Conservation (phyloP, 2,329 filamentous ascomycete genomes). For the Bertia moriformis region DNA sequence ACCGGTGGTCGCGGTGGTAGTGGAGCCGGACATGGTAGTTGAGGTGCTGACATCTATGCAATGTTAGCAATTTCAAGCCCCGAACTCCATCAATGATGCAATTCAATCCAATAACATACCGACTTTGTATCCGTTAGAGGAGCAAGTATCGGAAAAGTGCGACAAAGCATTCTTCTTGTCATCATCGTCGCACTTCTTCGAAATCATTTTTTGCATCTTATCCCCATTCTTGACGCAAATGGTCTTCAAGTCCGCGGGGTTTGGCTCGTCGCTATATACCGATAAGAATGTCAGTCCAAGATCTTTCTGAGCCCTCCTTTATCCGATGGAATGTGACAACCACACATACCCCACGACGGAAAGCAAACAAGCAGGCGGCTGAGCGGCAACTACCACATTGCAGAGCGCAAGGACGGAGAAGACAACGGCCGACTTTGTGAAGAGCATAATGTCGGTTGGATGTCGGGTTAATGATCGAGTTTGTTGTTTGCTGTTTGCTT, state of each 20-base stretch:
- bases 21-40: slow-evolving; percentile 1
- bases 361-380: neutral
- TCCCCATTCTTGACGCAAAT: neutral
- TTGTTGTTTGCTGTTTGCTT: no score
- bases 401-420: neutral
- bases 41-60: slow-evolving; percentile 3
- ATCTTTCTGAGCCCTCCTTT: neutral
- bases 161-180: neutral
- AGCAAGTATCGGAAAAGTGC: neutral
- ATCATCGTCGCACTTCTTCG: neutral
- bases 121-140: neutral
- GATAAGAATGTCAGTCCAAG: neutral
- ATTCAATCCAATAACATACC: neutral
- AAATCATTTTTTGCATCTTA: neutral
- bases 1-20: slow-evolving; percentile 5
- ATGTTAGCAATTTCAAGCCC: no score
- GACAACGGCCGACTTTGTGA: neutral
- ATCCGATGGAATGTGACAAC: neutral
- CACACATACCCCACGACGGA: neutral
- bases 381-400: neutral
- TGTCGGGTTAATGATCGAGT: no score
- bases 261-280: neutral
- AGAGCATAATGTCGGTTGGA: neutral
- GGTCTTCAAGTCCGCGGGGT: neutral
- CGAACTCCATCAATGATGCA: no score